A percentile compares a stretch with the other conserved stretches of the same genome.
Evolutionary conservation across 2,329 filamentous ascomycete genomes (phyloP).

Genomic region (Microdochium bolleyi): DNA sequence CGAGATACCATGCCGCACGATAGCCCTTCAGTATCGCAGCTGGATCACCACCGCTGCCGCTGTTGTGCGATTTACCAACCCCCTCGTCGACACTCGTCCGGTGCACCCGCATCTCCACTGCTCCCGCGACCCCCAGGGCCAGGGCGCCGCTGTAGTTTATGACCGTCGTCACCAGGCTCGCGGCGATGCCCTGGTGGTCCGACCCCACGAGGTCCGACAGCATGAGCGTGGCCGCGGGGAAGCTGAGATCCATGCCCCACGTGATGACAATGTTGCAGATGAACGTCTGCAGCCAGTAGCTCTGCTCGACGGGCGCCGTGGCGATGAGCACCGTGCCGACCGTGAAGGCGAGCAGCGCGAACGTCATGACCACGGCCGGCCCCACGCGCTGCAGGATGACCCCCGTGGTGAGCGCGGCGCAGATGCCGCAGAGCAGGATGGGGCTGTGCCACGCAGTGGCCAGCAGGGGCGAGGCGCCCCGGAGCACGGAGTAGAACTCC

Average conservation of each 20-base stretch:
- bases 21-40: conserved; percentile 15
- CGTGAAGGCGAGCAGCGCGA: conserved; percentile 20
- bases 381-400: conserved; percentile 20
- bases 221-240: conserved; percentile 43
- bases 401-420: conserved; percentile 20
- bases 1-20: conserved; percentile 18
- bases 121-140: conserved; percentile 47
- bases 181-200: conserved; percentile 25
- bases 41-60: conserved; percentile 8
- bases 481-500: conserved; percentile 30
- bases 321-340: conserved; percentile 19
- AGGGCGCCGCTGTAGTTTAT: conserved; percentile 51
- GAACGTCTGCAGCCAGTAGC: conserved; percentile 48
- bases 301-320: conserved; percentile 34
- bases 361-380: conserved; percentile 19
- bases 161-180: conserved; percentile 43
- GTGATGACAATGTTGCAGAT: conserved; percentile 39
- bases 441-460: conserved; percentile 28
- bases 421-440: conserved; percentile 25
- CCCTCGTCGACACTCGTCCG: background rate
- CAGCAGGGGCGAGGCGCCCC: conserved; percentile 25
- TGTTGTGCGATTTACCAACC: background rate
- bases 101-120: conserved; percentile 16
- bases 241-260: conserved; percentile 47
- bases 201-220: conserved; percentile 31